A percentile compares a stretch with the other conserved stretches of the same genome.
Evolutionary conservation across 805 yeast genomes (phyloP).

Genomic region (Ogataea allantospora): DNA sequence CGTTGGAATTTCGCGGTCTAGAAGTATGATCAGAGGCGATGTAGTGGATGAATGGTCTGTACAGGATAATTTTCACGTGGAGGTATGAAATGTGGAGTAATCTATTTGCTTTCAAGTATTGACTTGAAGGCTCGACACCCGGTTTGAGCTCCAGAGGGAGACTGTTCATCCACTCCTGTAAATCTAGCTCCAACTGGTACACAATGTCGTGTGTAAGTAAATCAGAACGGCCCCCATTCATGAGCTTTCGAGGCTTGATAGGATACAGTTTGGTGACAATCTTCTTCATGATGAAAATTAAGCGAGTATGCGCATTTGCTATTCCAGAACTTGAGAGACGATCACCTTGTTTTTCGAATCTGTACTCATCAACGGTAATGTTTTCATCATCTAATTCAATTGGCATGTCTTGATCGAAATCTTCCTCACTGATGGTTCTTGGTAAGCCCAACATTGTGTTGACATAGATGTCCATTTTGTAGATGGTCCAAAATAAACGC

Average conservation of each 20-base stretch:
- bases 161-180: conserved; percentile 68
- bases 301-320: conserved; percentile 80
- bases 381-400: conserved; percentile 83
- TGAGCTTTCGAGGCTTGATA: conserved; percentile 43
- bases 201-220: conserved; percentile 41
- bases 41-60: conserved; percentile 87
- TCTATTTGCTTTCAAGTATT: conserved; percentile 71
- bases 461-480: conserved; percentile 87
- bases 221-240: conserved; percentile 32
- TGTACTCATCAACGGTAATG: conserved; percentile 64
- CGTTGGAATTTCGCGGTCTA: conserved; percentile 34
- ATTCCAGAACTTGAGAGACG: conserved; percentile 70
- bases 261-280: conserved; percentile 77
- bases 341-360: conserved; percentile 41
- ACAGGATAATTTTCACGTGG: conserved; percentile 76
- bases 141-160: conserved; percentile 74
- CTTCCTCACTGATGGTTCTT: conserved; percentile 68
- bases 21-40: conserved; percentile 52
- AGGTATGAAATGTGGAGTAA: conserved; percentile 68
- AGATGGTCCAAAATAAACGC: conserved; percentile 83
- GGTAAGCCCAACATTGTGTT: conserved; percentile 87
- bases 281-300: conserved; percentile 67
- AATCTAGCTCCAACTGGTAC: conserved; percentile 62
- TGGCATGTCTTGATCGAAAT: conserved; percentile 86
- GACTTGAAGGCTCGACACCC: conserved; percentile 62